Evolutionary conservation across 2,329 filamentous ascomycete species (phyloP), one percentile per base, ranked within the genome.

Genomic region (Dactylella cylindrospora): DNA sequence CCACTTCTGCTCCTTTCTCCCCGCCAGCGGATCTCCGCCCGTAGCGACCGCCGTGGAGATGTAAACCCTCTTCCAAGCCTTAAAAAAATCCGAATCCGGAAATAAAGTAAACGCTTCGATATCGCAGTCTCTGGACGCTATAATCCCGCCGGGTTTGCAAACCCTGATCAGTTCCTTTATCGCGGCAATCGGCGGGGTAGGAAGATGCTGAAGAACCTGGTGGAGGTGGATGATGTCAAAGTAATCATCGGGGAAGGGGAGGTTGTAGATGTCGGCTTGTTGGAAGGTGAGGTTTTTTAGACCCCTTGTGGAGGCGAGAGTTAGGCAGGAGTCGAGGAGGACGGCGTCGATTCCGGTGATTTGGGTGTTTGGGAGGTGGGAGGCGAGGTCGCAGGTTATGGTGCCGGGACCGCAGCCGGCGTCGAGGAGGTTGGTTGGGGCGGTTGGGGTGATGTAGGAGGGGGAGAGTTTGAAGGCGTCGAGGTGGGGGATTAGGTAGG

Each of bases 331-430:
- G 3, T 35, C 22, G 22, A 44, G 53, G 35, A 59, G 44, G 12
- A 47, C 35, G 36, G 31, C 43, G 32, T 59, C 53, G n/a, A 59
- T 39, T 2, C 53, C 53, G 23, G 39, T 59, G 10, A 59, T 26
- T 33, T 50, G 45, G 1, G 53, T 31, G 38, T 44, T 36, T 3
- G 53, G 53, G 5, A 59, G 44, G n/a, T 38, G 38, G 13, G 38
- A 20, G 23, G 53, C 53, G 10, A 59, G 28, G 32, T 59, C 53
- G 45, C 53, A 59, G 36, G 53, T 59, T 22, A 59, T 50, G 29
- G 53, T 50, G 23, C 53, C 53, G 9, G 53, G 53, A 23, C 53
- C 53, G 53, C 53, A 59, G 17, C 53, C 53, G 29, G 45, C 53
- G 38, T 59, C 53, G 12, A 59, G 53, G 31, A 59, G 31, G 9